phyloP scores from a whole-genome alignment of 2,329 filamentous ascomycete species.

The Hypoxylon sp. region DNA sequence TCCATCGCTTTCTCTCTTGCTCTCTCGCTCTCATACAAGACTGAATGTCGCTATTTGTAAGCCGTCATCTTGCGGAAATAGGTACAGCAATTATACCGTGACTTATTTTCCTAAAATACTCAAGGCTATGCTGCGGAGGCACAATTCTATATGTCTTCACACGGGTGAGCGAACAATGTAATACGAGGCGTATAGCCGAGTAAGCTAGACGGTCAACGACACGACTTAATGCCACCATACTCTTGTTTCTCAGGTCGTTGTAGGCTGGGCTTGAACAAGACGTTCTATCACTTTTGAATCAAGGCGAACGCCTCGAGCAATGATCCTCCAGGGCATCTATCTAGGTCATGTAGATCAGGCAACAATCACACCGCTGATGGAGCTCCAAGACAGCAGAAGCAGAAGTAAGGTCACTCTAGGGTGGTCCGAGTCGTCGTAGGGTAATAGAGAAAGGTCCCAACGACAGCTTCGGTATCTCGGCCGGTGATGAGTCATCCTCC shows the following conservation, averaged over 20 bases:
- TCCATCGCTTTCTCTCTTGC: neutral
- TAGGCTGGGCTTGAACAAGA: neutral
- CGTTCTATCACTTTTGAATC: neutral
- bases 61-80: neutral
- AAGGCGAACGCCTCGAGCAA: neutral
- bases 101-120: no score
- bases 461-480: neutral
- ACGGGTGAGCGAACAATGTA: no score
- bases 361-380: neutral
- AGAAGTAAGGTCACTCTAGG: neutral
- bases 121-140: no score
- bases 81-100: no score
- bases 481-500: neutral
- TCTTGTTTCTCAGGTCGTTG: neutral
- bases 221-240: neutral
- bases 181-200: no score
- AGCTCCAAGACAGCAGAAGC: neutral
- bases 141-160: no score
- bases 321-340: neutral
- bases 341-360: no score
- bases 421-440: neutral
- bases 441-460: neutral
- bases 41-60: neutral
- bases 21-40: neutral
- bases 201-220: neutral